Evolutionary conservation across 2,329 filamentous ascomycete species (phyloP), one percentile per base, ranked within the genome.

Genomic region (Claviceps monticola): DNA sequence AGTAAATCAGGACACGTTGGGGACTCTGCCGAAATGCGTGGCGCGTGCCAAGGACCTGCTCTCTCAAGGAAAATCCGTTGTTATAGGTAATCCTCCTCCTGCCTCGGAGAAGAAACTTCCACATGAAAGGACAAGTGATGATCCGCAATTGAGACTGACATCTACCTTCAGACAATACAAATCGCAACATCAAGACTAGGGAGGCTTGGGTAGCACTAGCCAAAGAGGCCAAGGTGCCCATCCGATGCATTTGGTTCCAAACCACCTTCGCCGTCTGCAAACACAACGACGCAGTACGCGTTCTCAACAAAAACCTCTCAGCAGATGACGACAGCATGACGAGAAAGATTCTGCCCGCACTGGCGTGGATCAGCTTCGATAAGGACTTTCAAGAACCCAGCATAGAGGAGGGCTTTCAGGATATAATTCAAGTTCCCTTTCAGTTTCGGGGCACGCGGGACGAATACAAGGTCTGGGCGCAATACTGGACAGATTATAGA

Each of bases 1-100:
- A 47, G 79, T 96, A 34, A 98, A 97, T 60, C 93, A 97, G 69
- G 93, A 97, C 66, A 79, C 76, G 1, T 74, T 96, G 46, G 95
- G 95, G 67, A 84, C 79, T 56, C 71, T 76, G 54, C 76, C 82
- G 47, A 84, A 79, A 59, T 85, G 82, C 64, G 68, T 96, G 54
- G 86, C 88, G 66, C 79, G 77, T 23, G 88, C 90, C 14, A 74
- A 72, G 48, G 78, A 85, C 46, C 68, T 78, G 46, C 71, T 97
- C 43, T 66, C 74, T 42, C 74, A 78, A 23, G 82, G 83, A 1
- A 74, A 74, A 21, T 86, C 86, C 2, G 80, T 95, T 4, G 88
- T 76, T 26, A 76, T 97, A 54, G 88, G 88, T 93, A 74, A 58
- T 81, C 1, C 72, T 54, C 8, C 13, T 19, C 14, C 41, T 45